Base-by-base conservation (phyloP, 2,329 filamentous ascomycete species). In the Paecilomyces formosus region DNA sequence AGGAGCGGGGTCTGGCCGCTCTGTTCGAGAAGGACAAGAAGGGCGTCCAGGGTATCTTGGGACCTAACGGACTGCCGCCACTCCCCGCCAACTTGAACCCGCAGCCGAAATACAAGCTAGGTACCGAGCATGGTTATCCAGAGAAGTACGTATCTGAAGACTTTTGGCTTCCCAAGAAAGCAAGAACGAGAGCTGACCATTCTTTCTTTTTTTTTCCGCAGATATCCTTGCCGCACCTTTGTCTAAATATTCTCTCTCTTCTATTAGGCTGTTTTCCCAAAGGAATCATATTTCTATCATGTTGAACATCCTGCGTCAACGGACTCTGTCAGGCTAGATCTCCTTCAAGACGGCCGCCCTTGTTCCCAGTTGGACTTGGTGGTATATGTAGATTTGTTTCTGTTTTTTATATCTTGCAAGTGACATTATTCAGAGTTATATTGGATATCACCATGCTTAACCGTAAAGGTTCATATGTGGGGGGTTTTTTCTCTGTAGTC, bases 11-110 rank as follows among this genome's bases (percentile, higher is more conserved):
- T 0, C 76, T 97, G 62, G 86, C 89, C 35, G 83, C 84, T 57
- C 88, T 86, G 62, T 88, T 97, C 61, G 83, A 89, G 78, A 85
- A 85, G 74, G 83, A 85, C 66, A 78, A 76, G 65, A 81, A 76
- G 65, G 77, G 72, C 45, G 76, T 79, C 50, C 76, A 81, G 66
- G 79, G 80, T 63, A 84, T 92, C 58, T 74, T 97, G 62, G 86
- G 89, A 55, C 82, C 88, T 52, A 81, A 88, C 67, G 92, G 93
- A 1, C 75, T 99, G 75, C 94, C 94, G 58, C 94, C 94, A n/a
- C 77, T 89, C 69, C 94, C 93, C 15, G 86, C 86, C 68, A 87
- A 89, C n/a, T 77, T 86, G 74, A 84, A 79, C 65, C 67, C 81
- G 59, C 74, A 75, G 64, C 74, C 74, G 53, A 77, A 87, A 70